Evolutionary conservation across 1,139 yeast species (phyloP), one percentile per base, ranked within the genome.

Genomic region (Torulaspora pretoriensis): DNA sequence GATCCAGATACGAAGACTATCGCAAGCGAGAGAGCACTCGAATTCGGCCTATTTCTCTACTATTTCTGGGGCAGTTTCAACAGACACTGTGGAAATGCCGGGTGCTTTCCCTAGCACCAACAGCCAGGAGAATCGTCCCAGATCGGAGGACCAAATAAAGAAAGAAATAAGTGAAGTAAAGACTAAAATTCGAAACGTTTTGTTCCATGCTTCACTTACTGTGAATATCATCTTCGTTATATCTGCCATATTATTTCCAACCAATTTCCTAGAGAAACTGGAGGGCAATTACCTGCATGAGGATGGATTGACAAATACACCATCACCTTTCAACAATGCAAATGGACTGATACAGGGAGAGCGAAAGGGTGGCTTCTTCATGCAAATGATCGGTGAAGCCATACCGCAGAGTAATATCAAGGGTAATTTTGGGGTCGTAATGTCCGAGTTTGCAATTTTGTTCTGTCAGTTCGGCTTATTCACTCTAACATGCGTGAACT

Each of bases 321-420:
- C 60, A 40, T 61, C 66, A 2, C 63, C 66, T 2, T 57, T 56
- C 37, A 51, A 51, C 28, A 54, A 57, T 38, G 53, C 48, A 1
- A 49, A 37, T 46, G 64, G 59, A 34, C 48, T 54, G 38, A 56
- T 55, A 9, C 54, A 52, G 42, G 67, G 67, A 27, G 64, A 63
- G 41, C 40, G 54, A 35, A 52, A 55, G 38, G 74, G 76, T 2
- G 59, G 67, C 14, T 47, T 66, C 27, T 56, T 69, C 9, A 43
- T 71, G 25, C 74, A 69, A 49, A 53, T 71, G 26, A 68, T 72
- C 32, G 80, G 78, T 0, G 78, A 74, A 44, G 43, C 59, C 3
- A 51, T 63, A 26, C 70, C 71, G 19, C 40, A 48, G n/a, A 58
- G 66, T 52, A 58, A 59, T 52, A 25, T 61, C 37, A 32, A 52